These are phyloP conservation scores for Abrus pulchellus DNA, from an alignment of 306 rosid species.

Conservation along the genomic window DNA sequence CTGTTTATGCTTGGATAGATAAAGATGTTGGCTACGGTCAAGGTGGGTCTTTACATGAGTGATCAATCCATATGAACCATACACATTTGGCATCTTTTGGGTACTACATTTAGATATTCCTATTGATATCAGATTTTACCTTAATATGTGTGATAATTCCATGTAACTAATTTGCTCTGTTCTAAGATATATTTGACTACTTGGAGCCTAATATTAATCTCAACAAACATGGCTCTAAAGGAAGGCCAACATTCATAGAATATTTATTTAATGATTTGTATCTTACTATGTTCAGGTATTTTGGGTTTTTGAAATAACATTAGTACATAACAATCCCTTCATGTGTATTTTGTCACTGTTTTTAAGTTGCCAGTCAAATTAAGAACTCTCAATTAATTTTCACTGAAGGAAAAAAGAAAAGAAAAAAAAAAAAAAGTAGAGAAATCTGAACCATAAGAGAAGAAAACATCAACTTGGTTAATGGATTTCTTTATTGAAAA, in stretches of 20 bases:
- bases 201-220: slow-evolving; percentile 20
- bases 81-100: slow-evolving; percentile 35
- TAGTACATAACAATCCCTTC: neutral
- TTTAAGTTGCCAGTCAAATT: slow-evolving; percentile 28
- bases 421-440: neutral
- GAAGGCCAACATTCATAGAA: neutral
- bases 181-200: slow-evolving; percentile 13
- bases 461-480: slow-evolving; percentile 9
- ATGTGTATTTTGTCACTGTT: neutral
- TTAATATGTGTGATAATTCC: slow-evolving; percentile 4
- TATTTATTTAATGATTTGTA: slow-evolving; percentile 8
- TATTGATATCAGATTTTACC: slow-evolving; percentile 2
- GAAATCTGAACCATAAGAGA: slow-evolving; percentile 13
- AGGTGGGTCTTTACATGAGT: slow-evolving; percentile 64
- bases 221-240: neutral
- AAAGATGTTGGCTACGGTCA: slow-evolving; percentile 94
- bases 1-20: slow-evolving; percentile 97
- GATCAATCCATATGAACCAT: slow-evolving; percentile 26
- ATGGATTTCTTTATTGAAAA: slow-evolving; percentile 23
- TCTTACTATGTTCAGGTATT: neutral
- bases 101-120: slow-evolving; percentile 11
- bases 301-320: neutral
- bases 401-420: slow-evolving; percentile 1
- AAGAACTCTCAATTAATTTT: slow-evolving; percentile 3
- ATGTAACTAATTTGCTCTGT: slow-evolving; percentile 13